phyloP scores from a whole-genome alignment of 305 asterid genomes.

The Solanum hybrid region DNA sequence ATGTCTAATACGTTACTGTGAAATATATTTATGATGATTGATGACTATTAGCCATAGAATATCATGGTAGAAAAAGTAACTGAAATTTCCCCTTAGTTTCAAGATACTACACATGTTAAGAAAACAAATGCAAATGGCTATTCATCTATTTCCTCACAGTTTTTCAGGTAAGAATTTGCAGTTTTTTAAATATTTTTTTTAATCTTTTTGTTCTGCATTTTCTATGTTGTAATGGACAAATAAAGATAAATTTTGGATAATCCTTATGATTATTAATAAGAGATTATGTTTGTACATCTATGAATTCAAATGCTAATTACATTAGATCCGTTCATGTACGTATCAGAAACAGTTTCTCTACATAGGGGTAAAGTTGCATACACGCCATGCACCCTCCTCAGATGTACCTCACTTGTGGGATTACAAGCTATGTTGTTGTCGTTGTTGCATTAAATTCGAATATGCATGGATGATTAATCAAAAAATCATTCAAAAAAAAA shows the following conservation, averaged over 20 bases:
- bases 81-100: neutral
- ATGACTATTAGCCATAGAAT: neutral
- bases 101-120: neutral
- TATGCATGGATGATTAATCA: neutral
- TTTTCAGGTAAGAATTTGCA: neutral
- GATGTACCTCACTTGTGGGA: neutral
- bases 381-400: neutral
- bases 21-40: neutral
- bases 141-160: neutral
- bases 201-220: neutral
- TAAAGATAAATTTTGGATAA: neutral
- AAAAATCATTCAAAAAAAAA: neutral
- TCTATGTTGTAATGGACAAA: neutral
- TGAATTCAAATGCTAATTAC: neutral
- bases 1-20: neutral
- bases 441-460: neutral
- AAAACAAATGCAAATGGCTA: neutral
- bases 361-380: neutral
- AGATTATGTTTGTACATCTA: neutral
- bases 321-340: neutral
- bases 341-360: neutral
- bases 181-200: neutral
- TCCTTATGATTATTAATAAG: neutral
- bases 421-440: neutral
- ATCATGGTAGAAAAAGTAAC: neutral